Percentiles rank a stretch among this genome's conserved stretches.
Conservation (phyloP, 139 green algal species). For the Limnomonas spitsbergensis region DNA sequence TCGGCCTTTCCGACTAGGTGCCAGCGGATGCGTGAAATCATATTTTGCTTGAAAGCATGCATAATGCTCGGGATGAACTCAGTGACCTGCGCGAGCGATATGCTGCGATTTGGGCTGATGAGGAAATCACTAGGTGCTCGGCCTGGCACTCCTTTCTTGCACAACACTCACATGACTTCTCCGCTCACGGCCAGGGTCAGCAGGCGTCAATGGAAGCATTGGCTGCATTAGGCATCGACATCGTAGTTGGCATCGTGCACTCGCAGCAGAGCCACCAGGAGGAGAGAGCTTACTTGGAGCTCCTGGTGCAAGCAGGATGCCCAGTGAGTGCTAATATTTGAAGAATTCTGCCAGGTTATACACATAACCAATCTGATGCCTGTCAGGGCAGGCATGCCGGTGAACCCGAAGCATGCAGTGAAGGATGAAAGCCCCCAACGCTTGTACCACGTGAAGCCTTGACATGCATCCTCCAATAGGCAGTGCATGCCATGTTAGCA, state of each 20-base stretch:
- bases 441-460: no score
- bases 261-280: not conserved
- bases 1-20: no score
- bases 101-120: not conserved
- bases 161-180: not conserved
- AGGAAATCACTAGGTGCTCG: not conserved
- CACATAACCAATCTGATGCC: no score
- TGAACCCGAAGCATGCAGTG: no score
- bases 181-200: not conserved
- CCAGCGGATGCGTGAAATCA: no score
- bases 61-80: not conserved
- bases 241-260: not conserved
- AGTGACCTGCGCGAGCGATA: not conserved
- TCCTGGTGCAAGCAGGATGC: not conserved
- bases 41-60: no score
- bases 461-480: no score
- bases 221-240: not conserved
- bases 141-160: not conserved
- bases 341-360: no score
- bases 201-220: not conserved
- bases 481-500: no score
- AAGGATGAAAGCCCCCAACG: no score
- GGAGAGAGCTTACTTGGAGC: not conserved
- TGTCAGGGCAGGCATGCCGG: no score
- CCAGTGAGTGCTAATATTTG: not conserved